Evolutionary conservation across 306 rosid species (phyloP).

Genomic region (Leucaena leucocephala): DNA sequence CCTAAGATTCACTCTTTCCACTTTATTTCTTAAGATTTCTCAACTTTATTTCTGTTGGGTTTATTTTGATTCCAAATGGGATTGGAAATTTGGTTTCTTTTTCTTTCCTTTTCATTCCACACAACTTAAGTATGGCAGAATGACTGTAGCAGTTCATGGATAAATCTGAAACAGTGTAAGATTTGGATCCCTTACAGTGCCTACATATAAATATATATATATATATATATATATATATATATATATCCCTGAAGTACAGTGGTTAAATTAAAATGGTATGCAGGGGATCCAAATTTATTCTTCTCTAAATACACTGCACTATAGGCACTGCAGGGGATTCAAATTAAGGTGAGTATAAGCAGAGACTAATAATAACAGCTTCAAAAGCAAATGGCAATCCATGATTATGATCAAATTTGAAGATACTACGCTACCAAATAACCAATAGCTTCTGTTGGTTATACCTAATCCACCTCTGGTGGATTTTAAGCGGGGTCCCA

Average conservation of each 20-base stretch:
- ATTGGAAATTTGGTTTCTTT: background rate
- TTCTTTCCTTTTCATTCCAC: background rate
- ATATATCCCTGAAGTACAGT: background rate
- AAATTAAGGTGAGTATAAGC: background rate
- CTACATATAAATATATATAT: no score
- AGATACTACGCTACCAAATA: slow-evolving; percentile 10
- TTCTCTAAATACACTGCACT: background rate
- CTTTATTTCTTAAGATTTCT: no score
- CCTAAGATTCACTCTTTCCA: no score
- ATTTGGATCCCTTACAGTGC: background rate
- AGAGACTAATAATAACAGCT: slow-evolving; percentile 11
- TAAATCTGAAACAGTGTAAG: background rate
- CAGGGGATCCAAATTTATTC: background rate
- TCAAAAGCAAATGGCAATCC: slow-evolving; percentile 24
- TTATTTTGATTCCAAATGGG: background rate
- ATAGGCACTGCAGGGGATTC: background rate
- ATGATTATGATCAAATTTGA: slow-evolving; percentile 9
- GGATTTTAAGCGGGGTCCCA: no score
- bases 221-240: background rate
- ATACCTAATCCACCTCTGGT: no score
- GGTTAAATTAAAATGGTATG: background rate
- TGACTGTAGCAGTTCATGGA: slow-evolving; percentile 17
- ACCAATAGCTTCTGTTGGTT: background rate
- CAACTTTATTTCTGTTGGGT: background rate
- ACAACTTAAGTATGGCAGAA: background rate